Base-by-base conservation (phyloP, 2,329 filamentous ascomycete genomes). In the Annulohypoxylon truncatum region DNA sequence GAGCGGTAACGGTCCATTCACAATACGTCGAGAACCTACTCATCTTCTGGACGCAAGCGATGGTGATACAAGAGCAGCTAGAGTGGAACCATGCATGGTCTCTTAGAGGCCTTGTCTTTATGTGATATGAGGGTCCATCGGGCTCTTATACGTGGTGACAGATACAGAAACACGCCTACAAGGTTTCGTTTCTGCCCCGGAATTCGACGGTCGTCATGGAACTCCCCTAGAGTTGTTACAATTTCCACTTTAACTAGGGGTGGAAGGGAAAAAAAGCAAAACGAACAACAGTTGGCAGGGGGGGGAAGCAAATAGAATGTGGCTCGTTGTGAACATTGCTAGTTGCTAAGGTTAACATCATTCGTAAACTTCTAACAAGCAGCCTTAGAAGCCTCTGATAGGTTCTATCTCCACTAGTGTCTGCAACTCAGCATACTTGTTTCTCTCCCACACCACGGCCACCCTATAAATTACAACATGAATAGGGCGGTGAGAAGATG, bases 21-120 rank as follows among this genome's bases (percentile, higher is more conserved):
- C 28, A 62, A 53, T 71, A 70, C 24, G 20, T 55, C 18, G 64
- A 57, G n/a, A 70, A 64, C 50, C 60, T 70, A 51, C 69, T 70
- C 69, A 70, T 70, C 26, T 53, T 64, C 54, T 6, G 38, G 42
- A 35, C 10, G 20, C 2, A 24, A 10, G 12, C 6, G 13, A 44
- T 13, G 8, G 47, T 2, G n/a, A 10, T 64, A 44, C 20, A 42
- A 10, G 12, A 15, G 8, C 9, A 15, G 10, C 13, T 18, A 47
- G 12, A 42, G 26, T 42, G 22, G n/a, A 48, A 12, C 13, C n/a
- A 38, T 29, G 4, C 51, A 35, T 47, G 10, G 22, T 22, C n/a
- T 2, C 22, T 20, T 20, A 12, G 15, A 9, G 35, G 47, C 22
- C 15, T 47, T 26, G 20, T 54, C 29, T 26, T 31, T 18, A 15